These are phyloP conservation scores for Neopestalotiopsis rosae DNA, from an alignment of 2,329 filamentous ascomycete genomes.

Conservation along the genomic window DNA sequence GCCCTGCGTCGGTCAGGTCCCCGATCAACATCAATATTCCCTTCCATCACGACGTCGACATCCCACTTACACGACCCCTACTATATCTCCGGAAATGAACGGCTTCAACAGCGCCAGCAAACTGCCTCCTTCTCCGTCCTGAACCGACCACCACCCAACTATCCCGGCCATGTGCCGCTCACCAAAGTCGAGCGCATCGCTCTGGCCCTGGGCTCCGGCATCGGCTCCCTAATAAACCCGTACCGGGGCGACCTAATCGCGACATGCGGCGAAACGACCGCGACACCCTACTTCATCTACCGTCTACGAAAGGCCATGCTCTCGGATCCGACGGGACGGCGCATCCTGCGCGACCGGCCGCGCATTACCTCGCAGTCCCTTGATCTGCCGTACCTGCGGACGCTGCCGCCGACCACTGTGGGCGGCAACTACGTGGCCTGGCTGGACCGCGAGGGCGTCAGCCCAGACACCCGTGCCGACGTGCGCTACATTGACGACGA, in stretches of 20 bases:
- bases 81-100: not conserved
- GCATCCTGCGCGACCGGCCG: slow-evolving; percentile 88
- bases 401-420: slow-evolving; percentile 74
- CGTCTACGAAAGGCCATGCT: slow-evolving; percentile 94
- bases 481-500: slow-evolving; percentile 94
- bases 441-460: slow-evolving; percentile 93
- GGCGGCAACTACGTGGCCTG: slow-evolving; percentile 85
- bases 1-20: not conserved
- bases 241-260: slow-evolving; percentile 91
- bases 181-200: slow-evolving; percentile 77
- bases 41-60: not conserved
- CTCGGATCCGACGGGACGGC: slow-evolving; percentile 77
- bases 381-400: slow-evolving; percentile 70
- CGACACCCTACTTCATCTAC: slow-evolving; percentile 93
- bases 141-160: slow-evolving; percentile 84
- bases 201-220: slow-evolving; percentile 69
- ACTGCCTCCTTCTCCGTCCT: slow-evolving; percentile 73
- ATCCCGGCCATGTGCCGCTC: slow-evolving; percentile 90
- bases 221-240: slow-evolving; percentile 73
- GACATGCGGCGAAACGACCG: slow-evolving; percentile 90
- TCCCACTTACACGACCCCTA: slow-evolving; percentile 7
- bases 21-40: not conserved
- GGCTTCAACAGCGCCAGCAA: not conserved
- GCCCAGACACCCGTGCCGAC: slow-evolving; percentile 81
- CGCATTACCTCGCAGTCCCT: slow-evolving; percentile 81